These are phyloP conservation scores for Penicillium atrosanguineum DNA, from an alignment of 495 filamentous ascomycete species.

Conservation along the genomic window DNA sequence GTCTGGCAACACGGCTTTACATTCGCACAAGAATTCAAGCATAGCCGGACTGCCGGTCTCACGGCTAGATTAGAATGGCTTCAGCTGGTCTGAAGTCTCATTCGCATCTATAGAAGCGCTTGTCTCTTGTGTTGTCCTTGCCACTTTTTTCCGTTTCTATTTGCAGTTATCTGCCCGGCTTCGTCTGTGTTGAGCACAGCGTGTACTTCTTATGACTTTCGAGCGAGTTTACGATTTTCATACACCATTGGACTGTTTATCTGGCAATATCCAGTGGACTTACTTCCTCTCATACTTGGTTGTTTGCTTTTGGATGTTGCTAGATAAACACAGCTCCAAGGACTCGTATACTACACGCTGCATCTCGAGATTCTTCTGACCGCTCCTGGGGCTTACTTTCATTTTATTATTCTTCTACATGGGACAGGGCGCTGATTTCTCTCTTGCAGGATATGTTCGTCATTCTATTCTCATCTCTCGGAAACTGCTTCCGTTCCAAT, in stretches of 20 bases:
- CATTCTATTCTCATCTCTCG: slow-evolving; percentile 74
- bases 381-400: neutral
- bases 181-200: slow-evolving; percentile 16
- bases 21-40: slow-evolving; percentile 22
- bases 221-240: slow-evolving; percentile 7
- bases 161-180: neutral
- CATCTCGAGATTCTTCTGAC: neutral
- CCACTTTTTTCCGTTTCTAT: slow-evolving; percentile 6
- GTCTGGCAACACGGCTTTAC: slow-evolving; percentile 19
- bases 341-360: neutral
- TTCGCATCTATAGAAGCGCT: slow-evolving; percentile 5
- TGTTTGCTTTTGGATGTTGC: slow-evolving; percentile 1
- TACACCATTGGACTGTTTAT: slow-evolving; percentile 3
- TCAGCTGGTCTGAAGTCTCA: slow-evolving; percentile 29
- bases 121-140: slow-evolving; percentile 1
- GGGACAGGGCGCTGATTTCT: slow-evolving; percentile 9
- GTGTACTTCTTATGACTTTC: slow-evolving; percentile 14
- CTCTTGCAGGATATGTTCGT: slow-evolving; percentile 71
- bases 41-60: slow-evolving; percentile 31
- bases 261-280: neutral
- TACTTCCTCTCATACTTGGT: neutral
- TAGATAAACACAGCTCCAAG: slow-evolving; percentile 9
- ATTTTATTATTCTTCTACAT: neutral
- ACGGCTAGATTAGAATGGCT: slow-evolving; percentile 35
- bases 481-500: slow-evolving; percentile 57